Percentiles rank a stretch among this genome's conserved stretches.
These are phyloP conservation scores for Botrytis sinoallii DNA, from an alignment of 2,329 filamentous ascomycete species.

Conservation along the genomic window DNA sequence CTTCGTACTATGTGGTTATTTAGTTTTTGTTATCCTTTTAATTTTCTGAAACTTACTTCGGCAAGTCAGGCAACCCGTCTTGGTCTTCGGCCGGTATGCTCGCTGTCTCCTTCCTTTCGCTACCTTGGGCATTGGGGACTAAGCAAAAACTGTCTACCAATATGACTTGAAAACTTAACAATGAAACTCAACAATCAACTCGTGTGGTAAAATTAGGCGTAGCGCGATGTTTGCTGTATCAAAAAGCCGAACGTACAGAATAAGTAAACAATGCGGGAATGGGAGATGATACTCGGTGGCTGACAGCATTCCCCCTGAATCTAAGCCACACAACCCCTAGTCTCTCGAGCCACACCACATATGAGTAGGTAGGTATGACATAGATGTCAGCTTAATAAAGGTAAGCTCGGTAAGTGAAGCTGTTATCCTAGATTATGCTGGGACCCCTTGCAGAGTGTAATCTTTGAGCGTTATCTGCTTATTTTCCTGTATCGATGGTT, in stretches of 20 bases:
- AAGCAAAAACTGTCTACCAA: not conserved
- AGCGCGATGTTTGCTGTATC: not conserved
- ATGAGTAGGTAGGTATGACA: not conserved
- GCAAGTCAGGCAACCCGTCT: conserved; percentile 42
- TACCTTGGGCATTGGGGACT: not conserved
- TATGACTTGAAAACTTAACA: not conserved
- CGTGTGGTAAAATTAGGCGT: not conserved
- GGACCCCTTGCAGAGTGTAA: not conserved
- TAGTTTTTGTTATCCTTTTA: no score
- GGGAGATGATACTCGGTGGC: not conserved
- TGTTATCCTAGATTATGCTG: not conserved
- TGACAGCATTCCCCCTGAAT: not conserved
- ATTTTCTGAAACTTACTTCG: conserved; percentile 34
- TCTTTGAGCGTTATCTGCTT: not conserved
- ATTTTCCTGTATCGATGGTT: not conserved
- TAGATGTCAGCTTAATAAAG: not conserved
- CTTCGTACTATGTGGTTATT: conserved; percentile 17
- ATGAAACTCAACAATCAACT: not conserved
- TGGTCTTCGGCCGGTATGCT: not conserved
- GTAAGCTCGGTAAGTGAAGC: not conserved
- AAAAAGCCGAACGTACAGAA: not conserved
- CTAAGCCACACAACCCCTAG: not conserved
- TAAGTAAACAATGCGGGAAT: not conserved
- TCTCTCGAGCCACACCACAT: not conserved
- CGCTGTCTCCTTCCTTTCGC: not conserved